Conservation (phyloP, 805 yeast genomes). For the Metschnikowia baotianmanensis region DNA sequence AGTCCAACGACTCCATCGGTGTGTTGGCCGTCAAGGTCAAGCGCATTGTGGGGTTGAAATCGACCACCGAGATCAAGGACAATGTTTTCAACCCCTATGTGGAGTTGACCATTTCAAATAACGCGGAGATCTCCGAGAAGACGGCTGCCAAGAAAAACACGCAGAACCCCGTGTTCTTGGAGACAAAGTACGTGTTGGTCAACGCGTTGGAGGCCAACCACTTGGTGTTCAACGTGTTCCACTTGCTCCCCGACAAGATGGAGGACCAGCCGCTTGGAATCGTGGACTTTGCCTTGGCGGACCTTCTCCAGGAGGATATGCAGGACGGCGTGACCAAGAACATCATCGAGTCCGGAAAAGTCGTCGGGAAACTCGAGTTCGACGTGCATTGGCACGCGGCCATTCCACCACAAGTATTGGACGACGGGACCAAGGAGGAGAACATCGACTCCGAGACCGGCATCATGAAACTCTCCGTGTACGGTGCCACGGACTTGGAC, state of each 20-base stretch:
- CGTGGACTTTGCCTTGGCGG: slow-evolving; percentile 54
- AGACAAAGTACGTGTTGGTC: slow-evolving; percentile 59
- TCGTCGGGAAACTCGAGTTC: slow-evolving; percentile 58
- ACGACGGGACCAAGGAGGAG: slow-evolving; percentile 49
- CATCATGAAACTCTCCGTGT: slow-evolving; percentile 61
- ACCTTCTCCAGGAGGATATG: slow-evolving; percentile 53
- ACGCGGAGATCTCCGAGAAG: slow-evolving; percentile 44
- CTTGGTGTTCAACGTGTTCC: slow-evolving; percentile 51
- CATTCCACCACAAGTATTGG: slow-evolving; percentile 41
- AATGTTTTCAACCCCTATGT: slow-evolving; percentile 56
- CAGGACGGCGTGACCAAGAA: slow-evolving; percentile 44
- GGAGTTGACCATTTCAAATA: slow-evolving; percentile 34
- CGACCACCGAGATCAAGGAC: slow-evolving; percentile 38
- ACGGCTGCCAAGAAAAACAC: slow-evolving; percentile 59
- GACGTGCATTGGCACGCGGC: slow-evolving; percentile 54
- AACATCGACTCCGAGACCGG: slow-evolving; percentile 68
- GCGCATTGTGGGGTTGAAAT: slow-evolving; percentile 49
- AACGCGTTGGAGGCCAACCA: slow-evolving; percentile 53
- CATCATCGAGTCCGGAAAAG: slow-evolving; percentile 48
- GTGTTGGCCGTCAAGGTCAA: slow-evolving; percentile 62
- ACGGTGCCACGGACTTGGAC: slow-evolving; percentile 60
- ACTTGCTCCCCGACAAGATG: slow-evolving; percentile 52
- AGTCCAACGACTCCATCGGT: slow-evolving; percentile 67
- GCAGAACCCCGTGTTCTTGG: slow-evolving; percentile 63
- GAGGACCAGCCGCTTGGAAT: slow-evolving; percentile 50